phyloP scores from a whole-genome alignment of 1,139 yeast species.

The Hyphopichia pseudoburtonii region DNA sequence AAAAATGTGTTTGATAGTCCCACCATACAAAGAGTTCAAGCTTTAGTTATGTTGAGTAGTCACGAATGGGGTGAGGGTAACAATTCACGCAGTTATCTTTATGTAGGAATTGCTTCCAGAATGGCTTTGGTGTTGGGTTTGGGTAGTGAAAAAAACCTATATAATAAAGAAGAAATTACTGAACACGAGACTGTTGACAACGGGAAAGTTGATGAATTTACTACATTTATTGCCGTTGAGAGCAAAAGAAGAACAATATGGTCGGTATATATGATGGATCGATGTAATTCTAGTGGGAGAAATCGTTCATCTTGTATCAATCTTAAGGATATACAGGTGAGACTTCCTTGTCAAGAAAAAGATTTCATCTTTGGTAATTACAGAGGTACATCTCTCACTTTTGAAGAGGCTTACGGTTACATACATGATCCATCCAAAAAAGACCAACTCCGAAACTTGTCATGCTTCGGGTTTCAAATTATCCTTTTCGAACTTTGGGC shows the following conservation, averaged over 20 bases:
- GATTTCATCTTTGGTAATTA: slow-evolving; percentile 23
- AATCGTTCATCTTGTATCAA: slow-evolving; percentile 31
- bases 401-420: slow-evolving; percentile 11
- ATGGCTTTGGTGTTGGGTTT: slow-evolving; percentile 39
- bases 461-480: slow-evolving; percentile 25
- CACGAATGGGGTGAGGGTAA: slow-evolving; percentile 46
- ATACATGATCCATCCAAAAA: slow-evolving; percentile 10
- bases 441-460: slow-evolving; percentile 9
- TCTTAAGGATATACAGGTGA: slow-evolving; percentile 22
- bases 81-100: slow-evolving; percentile 35
- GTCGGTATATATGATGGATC: slow-evolving; percentile 44
- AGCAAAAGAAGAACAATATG: slow-evolving; percentile 37
- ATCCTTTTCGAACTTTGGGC: slow-evolving; percentile 34
- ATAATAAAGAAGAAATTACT: slow-evolving; percentile 11
- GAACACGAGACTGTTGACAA: slow-evolving; percentile 9
- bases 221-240: slow-evolving; percentile 22
- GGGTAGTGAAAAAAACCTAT: slow-evolving; percentile 21
- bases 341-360: slow-evolving; percentile 23
- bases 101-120: slow-evolving; percentile 39
- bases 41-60: slow-evolving; percentile 33
- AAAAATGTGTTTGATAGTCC: slow-evolving; percentile 38
- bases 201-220: slow-evolving; percentile 10
- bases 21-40: slow-evolving; percentile 36
- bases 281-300: slow-evolving; percentile 39
- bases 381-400: slow-evolving; percentile 13